A percentile compares a stretch with the other conserved stretches of the same genome.
These are phyloP conservation scores for Flaveria linearis DNA, from an alignment of 129 eudicot genomes.

Conservation along the genomic window DNA sequence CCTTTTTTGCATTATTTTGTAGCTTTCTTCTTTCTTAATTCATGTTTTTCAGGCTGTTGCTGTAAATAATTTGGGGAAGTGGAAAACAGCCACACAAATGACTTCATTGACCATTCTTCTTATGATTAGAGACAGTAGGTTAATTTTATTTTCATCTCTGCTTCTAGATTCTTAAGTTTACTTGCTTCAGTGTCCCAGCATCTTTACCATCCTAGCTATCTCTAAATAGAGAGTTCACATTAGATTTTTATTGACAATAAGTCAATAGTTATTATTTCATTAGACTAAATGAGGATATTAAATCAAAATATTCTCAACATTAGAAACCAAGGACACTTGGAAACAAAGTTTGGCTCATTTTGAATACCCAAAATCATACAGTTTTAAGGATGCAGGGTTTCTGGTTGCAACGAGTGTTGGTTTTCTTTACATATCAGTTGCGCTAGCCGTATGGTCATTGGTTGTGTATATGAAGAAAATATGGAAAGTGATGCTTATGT, in stretches of 20 bases:
- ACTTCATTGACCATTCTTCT: slow-evolving; percentile 78
- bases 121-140: slow-evolving; percentile 84
- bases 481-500: too few relatives aligned
- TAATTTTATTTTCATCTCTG: background rate
- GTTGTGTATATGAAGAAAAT: too few relatives aligned
- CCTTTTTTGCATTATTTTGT: too few relatives aligned
- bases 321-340: too few relatives aligned
- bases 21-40: too few relatives aligned
- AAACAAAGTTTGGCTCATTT: too few relatives aligned
- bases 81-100: slow-evolving; percentile 99
- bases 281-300: background rate
- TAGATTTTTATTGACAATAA: background rate
- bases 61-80: slow-evolving; percentile 95
- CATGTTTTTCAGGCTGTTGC: slow-evolving; percentile 79
- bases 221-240: background rate
- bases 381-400: too few relatives aligned
- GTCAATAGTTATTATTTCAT: background rate
- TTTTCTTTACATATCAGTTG: too few relatives aligned
- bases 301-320: background rate
- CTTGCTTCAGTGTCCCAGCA: background rate
- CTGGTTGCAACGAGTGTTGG: too few relatives aligned
- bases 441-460: too few relatives aligned
- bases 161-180: background rate
- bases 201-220: background rate
- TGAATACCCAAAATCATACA: too few relatives aligned